Evolutionary conservation across 2,329 filamentous ascomycete species (phyloP), one percentile per base, ranked within the genome.

Genomic region (Ophiostoma sp.): DNA sequence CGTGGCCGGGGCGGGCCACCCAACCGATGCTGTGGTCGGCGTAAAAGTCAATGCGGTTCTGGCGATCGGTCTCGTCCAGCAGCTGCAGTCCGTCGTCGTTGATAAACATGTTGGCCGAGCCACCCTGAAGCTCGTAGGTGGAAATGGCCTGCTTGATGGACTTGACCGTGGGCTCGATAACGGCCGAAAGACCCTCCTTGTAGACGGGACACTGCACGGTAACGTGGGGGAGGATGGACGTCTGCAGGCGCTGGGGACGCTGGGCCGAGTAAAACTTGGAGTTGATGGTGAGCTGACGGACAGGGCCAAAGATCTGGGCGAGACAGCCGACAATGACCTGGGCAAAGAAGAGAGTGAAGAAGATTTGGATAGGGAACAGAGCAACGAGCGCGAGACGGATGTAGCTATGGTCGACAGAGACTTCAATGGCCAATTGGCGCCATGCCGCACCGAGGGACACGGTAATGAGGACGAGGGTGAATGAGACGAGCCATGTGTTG

Each of bases 121-220:
- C 90, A 73, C 90, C 90, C 76, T 92, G 90, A 23, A 91, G 82
- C 77, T 92, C 90, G 76, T 92, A 93, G 0, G 89, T 91, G 41
- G 88, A 90, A 76, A 92, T 92, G 73, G 90, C 90, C 75, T 89
- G 85, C 80, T 93, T 93, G 79, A 94, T 85, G 1, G 90, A 93
- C 76, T 87, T 88, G 75, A 94, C 86, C 0, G 91, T 94, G 8
- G 91, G 91, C 27, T 84, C 85, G 75, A 94, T 93, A 78, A 96
- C 92, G 72, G 83, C 87, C 48, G 81, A 81, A 2, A 96, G 83
- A 73, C 92, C 91, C 78, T 96, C 92, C 78, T 94, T 95, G 82
- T 95, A 96, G 0, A 96, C 91, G 4, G 92, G 92, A 78, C 91
- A 94, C 77, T 96, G 92, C 60, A 96, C 90, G 3, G 91, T 94